Percentiles rank a stretch among this genome's conserved stretches.
Conservation (phyloP, 2,329 filamentous ascomycete species). For the Fusarium tanahbumbuense region DNA sequence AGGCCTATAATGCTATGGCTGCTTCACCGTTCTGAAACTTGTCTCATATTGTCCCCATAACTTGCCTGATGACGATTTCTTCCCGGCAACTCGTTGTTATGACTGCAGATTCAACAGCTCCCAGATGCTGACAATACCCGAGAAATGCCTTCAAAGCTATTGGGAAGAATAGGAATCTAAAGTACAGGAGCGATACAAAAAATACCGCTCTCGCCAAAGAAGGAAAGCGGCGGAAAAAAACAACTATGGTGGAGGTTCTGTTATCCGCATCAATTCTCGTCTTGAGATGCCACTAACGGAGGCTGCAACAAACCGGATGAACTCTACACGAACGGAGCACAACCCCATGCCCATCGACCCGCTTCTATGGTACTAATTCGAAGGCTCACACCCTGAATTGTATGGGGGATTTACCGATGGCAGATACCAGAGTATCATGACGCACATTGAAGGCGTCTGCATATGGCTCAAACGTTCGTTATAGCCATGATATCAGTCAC, state of each 20-base stretch:
- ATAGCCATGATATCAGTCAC: background rate
- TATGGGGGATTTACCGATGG: background rate
- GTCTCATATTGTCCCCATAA: background rate
- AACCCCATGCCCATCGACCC: background rate
- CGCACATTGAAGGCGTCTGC: background rate
- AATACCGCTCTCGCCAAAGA: background rate
- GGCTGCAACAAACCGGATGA: background rate
- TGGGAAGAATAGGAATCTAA: background rate
- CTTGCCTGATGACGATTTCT: background rate
- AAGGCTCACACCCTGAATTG: background rate
- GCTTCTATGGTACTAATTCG: background rate
- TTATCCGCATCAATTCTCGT: background rate
- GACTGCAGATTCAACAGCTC: background rate
- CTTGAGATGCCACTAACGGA: background rate
- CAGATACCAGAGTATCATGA: background rate
- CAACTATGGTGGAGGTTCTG: background rate
- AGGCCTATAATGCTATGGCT: background rate
- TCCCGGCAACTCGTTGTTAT: background rate
- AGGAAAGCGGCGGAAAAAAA: rapidly evolving
- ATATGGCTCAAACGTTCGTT: background rate
- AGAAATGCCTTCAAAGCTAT: background rate
- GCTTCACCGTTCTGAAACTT: background rate
- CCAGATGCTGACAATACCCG: background rate
- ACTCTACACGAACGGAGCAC: background rate
- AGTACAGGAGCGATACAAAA: background rate